These are phyloP conservation scores for Drosera spatulata DNA, from an alignment of 179 eudicot species.

Conservation along the genomic window DNA sequence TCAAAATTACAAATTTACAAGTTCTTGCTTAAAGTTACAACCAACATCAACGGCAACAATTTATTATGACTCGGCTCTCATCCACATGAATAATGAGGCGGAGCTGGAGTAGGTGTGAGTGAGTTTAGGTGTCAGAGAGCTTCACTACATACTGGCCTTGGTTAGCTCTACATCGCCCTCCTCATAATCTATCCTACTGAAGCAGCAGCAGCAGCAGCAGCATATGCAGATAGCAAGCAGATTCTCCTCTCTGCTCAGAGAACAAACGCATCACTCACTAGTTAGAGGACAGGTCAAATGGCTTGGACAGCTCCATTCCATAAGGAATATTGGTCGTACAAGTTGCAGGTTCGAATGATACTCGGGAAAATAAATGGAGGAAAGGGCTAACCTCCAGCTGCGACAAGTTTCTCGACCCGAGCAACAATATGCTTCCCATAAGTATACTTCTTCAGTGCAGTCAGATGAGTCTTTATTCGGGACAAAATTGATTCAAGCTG, in stretches of 20 bases:
- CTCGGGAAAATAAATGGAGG: background rate
- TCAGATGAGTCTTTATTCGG: constrained; percentile 87
- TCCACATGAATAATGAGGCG: constrained; percentile 27
- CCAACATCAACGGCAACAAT: constrained; percentile 10
- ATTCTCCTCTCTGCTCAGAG: constrained; percentile 63
- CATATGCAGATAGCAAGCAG: constrained; percentile 35
- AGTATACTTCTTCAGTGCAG: constrained; percentile 92
- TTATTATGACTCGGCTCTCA: constrained; percentile 30
- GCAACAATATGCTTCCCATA: constrained; percentile 99
- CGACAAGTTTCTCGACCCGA: constrained; percentile 97
- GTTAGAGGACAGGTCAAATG: background rate
- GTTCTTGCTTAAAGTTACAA: constrained; percentile 31
- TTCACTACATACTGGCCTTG: constrained; percentile 27
- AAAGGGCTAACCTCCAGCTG: constrained; percentile 69
- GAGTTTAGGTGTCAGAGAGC: constrained; percentile 20
- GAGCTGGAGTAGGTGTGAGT: constrained; percentile 19
- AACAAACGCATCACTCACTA: background rate
- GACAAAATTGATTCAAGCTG: constrained; percentile 74
- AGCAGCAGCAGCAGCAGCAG: constrained; percentile 18
- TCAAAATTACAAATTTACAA: constrained; percentile 23
- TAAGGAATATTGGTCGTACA: background rate
- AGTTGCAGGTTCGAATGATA: background rate
- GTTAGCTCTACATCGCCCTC: constrained; percentile 67
- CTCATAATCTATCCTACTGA: constrained; percentile 22
- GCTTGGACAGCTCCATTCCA: too few species aligned